Percentiles rank a stretch among this genome's conserved stretches.
Evolutionary conservation across 352 stramenopile species (phyloP).

Genomic region (Phytopythium helicoides): DNA sequence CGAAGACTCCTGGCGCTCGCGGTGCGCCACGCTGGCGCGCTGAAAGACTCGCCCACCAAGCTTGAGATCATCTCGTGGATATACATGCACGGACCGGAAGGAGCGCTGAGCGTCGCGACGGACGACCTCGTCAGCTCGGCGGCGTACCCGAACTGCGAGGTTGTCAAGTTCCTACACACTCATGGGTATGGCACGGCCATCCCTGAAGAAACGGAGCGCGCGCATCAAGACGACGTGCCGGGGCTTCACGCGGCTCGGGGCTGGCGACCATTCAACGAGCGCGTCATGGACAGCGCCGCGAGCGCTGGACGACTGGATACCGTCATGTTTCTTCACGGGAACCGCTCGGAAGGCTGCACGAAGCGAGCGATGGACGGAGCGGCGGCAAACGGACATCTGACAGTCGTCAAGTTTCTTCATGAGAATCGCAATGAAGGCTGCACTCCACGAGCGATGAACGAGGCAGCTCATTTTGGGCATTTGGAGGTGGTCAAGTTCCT

Average conservation of each 20-base stretch:
- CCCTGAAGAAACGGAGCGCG: neutral
- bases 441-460: slow-evolving; percentile 22
- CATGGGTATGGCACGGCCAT: neutral
- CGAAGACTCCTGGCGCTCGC: slow-evolving; percentile 13
- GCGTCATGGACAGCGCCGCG: slow-evolving; percentile 24
- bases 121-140: slow-evolving; percentile 8
- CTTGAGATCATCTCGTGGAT: slow-evolving; percentile 35
- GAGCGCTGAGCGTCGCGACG: neutral
- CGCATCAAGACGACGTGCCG: neutral
- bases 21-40: slow-evolving; percentile 16
- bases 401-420: slow-evolving; percentile 23
- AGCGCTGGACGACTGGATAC: slow-evolving; percentile 19
- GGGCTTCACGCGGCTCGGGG: neutral
- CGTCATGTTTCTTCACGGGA: slow-evolving; percentile 20
- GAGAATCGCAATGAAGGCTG: slow-evolving; percentile 18
- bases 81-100: neutral
- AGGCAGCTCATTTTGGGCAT: slow-evolving; percentile 21
- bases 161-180: slow-evolving; percentile 2
- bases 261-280: slow-evolving; percentile 10
- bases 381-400: slow-evolving; percentile 16
- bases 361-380: slow-evolving; percentile 18
- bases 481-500: slow-evolving; percentile 23
- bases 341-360: slow-evolving; percentile 19
- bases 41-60: slow-evolving; percentile 4
- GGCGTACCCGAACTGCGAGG: slow-evolving; percentile 3